Evolutionary conservation across 176 grass and related monocot species (phyloP).

Genomic region (Triticum timopheevii): DNA sequence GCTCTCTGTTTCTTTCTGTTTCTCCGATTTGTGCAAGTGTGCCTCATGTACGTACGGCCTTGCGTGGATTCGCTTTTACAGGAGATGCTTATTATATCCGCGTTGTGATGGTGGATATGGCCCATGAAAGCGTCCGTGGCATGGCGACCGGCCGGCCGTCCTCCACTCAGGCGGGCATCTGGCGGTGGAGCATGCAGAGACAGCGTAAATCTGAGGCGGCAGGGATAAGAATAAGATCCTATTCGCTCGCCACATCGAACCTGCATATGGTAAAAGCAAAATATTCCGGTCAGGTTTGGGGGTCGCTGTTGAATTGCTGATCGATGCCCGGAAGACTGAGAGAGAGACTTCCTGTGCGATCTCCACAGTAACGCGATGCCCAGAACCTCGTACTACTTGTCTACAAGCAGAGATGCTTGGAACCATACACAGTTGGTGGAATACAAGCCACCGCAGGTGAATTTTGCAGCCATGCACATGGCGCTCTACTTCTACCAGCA

Average conservation of each 20-base stretch:
- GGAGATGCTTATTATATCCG: not conserved
- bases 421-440: too few relatives aligned
- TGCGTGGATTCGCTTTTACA: not conserved
- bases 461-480: too few relatives aligned
- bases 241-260: not conserved
- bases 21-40: not conserved
- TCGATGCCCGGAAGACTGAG: too few relatives aligned
- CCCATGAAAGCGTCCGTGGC: not conserved
- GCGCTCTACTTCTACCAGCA: too few relatives aligned
- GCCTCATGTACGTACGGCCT: not conserved
- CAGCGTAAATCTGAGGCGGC: not conserved
- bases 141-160: not conserved
- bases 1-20: not conserved
- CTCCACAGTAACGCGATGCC: too few relatives aligned
- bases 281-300: not conserved
- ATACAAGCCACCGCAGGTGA: too few relatives aligned
- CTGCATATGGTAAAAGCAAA: not conserved
- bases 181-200: not conserved
- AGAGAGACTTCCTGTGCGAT: too few relatives aligned
- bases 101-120: not conserved
- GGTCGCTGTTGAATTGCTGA: too few relatives aligned
- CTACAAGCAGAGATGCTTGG: too few relatives aligned
- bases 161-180: not conserved
- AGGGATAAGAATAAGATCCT: not conserved
- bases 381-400: too few relatives aligned